Evolutionary conservation across 2,329 filamentous ascomycete genomes (phyloP).

Genomic region (Fusarium pilosicola): DNA sequence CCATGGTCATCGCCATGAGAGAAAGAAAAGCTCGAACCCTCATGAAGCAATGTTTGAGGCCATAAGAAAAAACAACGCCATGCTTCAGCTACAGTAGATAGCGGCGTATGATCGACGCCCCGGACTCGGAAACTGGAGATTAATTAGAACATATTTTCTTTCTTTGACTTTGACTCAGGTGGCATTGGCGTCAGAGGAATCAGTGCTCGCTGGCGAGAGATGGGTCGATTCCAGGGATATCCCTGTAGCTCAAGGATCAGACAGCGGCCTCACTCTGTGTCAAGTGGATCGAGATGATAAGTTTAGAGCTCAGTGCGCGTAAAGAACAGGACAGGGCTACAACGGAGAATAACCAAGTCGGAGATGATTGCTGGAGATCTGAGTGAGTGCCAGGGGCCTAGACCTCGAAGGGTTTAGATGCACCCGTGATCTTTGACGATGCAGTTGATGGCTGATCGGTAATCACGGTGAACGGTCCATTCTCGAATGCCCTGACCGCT

Average conservation of each 20-base stretch:
- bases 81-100: constrained; percentile 42
- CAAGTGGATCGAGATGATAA: constrained; percentile 30
- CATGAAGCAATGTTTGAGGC: constrained; percentile 27
- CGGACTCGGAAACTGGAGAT: constrained; percentile 40
- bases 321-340: constrained; percentile 17
- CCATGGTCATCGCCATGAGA: constrained; percentile 1
- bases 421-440: constrained; percentile 36
- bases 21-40: constrained; percentile 6
- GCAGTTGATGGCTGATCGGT: constrained; percentile 25
- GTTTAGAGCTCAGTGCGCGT: constrained; percentile 13
- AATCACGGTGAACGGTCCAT: constrained; percentile 30
- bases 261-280: constrained; percentile 32
- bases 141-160: constrained; percentile 12
- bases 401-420: constrained; percentile 11
- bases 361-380: constrained; percentile 27
- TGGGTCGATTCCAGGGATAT: constrained; percentile 34
- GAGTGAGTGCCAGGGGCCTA: neutral
- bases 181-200: constrained; percentile 39
- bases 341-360: constrained; percentile 17
- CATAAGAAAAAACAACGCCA: constrained; percentile 7
- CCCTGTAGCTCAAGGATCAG: constrained; percentile 24
- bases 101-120: constrained; percentile 44
- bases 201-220: constrained; percentile 38
- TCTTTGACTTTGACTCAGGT: constrained; percentile 3
- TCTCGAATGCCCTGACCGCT: constrained; percentile 40